These are phyloP conservation scores for Scheffersomyces cryptocercus DNA, from an alignment of 1,139 yeast species.

Conservation along the genomic window DNA sequence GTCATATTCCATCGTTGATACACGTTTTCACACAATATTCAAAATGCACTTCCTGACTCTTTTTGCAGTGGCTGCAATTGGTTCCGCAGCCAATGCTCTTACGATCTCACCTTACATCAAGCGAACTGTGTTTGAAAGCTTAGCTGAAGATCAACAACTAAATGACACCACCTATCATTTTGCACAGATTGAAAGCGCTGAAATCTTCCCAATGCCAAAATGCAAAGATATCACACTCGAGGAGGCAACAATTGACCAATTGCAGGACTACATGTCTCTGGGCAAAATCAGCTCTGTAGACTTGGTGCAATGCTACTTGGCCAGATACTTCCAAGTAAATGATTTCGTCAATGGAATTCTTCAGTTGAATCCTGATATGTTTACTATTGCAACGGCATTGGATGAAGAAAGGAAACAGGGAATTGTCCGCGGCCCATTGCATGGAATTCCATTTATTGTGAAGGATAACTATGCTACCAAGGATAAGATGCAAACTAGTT, in stretches of 20 bases:
- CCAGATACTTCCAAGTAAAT: constrained; percentile 18
- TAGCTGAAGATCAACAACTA: constrained; percentile 3
- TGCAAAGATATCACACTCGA: constrained; percentile 21
- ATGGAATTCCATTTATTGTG: constrained; percentile 24
- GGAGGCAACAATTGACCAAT: constrained; percentile 24
- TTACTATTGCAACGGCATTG: constrained; percentile 7
- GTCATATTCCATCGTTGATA: no score
- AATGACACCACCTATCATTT: constrained; percentile 7
- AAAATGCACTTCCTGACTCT: no score
- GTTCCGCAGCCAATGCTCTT: no score
- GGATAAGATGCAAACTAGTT: constrained; percentile 21
- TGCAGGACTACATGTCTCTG: constrained; percentile 17
- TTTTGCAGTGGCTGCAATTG: no score
- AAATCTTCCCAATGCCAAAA: constrained; percentile 18
- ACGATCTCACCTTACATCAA: background rate
- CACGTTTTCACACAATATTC: no score
- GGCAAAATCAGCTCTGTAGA: constrained; percentile 16
- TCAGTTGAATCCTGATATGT: constrained; percentile 20
- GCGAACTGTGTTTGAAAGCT: background rate
- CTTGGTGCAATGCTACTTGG: constrained; percentile 17
- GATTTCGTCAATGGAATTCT: constrained; percentile 16
- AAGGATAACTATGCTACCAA: constrained; percentile 23
- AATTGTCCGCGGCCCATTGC: constrained; percentile 19
- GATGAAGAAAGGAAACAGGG: constrained; percentile 19
- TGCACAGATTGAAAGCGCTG: constrained; percentile 8